Conservation (phyloP, 139 green algal genomes). For the Coelastrella sp. region DNA sequence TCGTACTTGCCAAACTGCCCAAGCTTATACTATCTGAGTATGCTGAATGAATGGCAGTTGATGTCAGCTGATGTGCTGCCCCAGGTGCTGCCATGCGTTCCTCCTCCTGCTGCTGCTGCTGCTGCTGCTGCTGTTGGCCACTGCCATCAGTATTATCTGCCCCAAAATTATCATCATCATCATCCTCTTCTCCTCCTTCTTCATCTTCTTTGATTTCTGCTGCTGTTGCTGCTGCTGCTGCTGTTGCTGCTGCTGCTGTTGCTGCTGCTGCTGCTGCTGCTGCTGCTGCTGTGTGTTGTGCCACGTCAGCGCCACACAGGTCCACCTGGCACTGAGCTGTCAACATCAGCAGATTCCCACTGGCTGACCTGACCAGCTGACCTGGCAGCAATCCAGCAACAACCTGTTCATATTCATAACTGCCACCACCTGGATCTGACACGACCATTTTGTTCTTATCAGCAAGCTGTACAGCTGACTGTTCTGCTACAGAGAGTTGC, state of each 20-base stretch:
- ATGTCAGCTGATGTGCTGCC: too few species aligned
- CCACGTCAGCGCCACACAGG: neutral
- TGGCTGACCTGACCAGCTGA: neutral
- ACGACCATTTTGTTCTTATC: neutral
- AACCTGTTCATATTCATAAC: neutral
- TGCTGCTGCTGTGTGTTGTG: neutral
- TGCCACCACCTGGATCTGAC: neutral
- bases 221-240: constrained; percentile 1
- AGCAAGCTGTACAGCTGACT: neutral
- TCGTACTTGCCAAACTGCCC: neutral
- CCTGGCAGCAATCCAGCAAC: neutral
- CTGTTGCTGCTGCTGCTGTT: neutral
- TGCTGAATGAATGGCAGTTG: neutral
- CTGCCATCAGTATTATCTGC: neutral
- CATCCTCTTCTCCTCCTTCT: neutral
- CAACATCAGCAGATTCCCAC: constrained; percentile 11
- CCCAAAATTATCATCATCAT: too few species aligned
- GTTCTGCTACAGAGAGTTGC: neutral
- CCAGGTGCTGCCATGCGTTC: neutral
- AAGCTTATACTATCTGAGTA: neutral
- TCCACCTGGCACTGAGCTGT: neutral
- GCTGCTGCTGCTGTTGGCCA: neutral
- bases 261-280: neutral
- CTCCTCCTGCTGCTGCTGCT: neutral
- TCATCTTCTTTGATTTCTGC: too few species aligned